Conservation (phyloP, 176 grass and related monocot species). For the Avena eriantha region DNA sequence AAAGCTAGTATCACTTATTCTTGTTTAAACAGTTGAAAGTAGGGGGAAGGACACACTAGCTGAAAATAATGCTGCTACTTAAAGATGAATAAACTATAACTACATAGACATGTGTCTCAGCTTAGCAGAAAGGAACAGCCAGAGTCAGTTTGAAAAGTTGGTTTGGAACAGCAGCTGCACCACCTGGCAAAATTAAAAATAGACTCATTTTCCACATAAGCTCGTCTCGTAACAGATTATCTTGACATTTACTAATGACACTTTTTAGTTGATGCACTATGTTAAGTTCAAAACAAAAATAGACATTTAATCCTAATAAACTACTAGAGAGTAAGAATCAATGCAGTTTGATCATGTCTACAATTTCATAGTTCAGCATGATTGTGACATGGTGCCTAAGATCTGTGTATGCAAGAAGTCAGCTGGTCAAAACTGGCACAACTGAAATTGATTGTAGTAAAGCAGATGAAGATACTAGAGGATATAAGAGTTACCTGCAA, state of each 20-base stretch:
- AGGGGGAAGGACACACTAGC: not conserved
- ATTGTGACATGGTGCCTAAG: not conserved
- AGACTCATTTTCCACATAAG: constrained; percentile 5
- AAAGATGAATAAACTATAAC: not conserved
- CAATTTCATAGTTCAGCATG: constrained; percentile 21
- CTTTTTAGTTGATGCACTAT: not conserved
- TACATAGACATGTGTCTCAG: constrained; percentile 18
- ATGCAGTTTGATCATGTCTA: constrained; percentile 18
- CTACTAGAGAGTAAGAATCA: constrained; percentile 3
- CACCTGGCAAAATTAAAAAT: not conserved
- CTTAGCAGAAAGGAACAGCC: not conserved
- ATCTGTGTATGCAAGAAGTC: not conserved
- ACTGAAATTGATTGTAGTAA: not conserved
- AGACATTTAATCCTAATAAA: constrained; percentile 3
- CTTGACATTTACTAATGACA: not conserved
- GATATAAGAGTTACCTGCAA: constrained; percentile 70
- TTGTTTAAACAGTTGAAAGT: constrained; percentile 15
- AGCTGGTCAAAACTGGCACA: not conserved
- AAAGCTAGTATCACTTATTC: constrained; percentile 4
- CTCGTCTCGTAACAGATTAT: constrained; percentile 21
- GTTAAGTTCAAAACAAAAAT: constrained; percentile 30
- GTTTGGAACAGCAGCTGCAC: not conserved
- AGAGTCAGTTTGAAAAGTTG: not conserved
- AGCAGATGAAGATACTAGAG: constrained; percentile 9
- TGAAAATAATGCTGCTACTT: not conserved